phyloP scores from a whole-genome alignment of 805 yeast species.

The Priceomyces carsonii region DNA sequence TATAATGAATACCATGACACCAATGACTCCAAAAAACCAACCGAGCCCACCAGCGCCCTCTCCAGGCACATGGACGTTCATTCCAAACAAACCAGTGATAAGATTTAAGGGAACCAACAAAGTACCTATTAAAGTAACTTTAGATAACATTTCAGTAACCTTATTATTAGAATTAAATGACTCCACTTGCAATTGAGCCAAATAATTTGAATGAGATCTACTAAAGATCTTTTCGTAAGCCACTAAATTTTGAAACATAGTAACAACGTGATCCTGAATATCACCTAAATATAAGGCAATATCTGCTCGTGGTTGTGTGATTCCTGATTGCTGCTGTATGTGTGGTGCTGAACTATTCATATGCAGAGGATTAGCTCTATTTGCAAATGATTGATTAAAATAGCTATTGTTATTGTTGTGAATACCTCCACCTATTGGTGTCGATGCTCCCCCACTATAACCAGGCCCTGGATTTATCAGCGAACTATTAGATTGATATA shows the following conservation, averaged over 20 bases:
- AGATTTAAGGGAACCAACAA: conserved; percentile 86
- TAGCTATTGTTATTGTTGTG: conserved; percentile 1
- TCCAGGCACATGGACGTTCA: conserved; percentile 93
- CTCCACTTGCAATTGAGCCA: conserved; percentile 93
- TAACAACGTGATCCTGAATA: conserved; percentile 94
- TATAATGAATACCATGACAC: conserved; percentile 25
- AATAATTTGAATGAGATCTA: conserved; percentile 86
- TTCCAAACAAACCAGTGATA: conserved; percentile 90
- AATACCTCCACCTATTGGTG: conserved; percentile 11
- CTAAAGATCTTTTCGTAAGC: conserved; percentile 93
- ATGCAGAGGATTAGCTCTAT: conserved; percentile 2
- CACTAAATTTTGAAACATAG: conserved; percentile 88
- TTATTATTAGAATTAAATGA: conserved; percentile 82
- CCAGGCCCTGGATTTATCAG: conserved; percentile 12
- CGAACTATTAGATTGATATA: conserved; percentile 15
- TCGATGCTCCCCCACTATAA: conserved; percentile 6
- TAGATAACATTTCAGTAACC: conserved; percentile 83
- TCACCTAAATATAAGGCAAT: conserved; percentile 92
- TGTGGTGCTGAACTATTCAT: conserved; percentile 26
- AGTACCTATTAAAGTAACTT: conserved; percentile 89
- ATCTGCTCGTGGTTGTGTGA: conserved; percentile 75
- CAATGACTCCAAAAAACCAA: conserved; percentile 34
- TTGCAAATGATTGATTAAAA: conserved; percentile 2
- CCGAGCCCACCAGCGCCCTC: conserved; percentile 24
- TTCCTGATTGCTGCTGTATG: conserved; percentile 10